A percentile compares a stretch with the other conserved stretches of the same genome.
Conservation (phyloP, 2,329 filamentous ascomycete genomes). For the Aschersonia sp. region DNA sequence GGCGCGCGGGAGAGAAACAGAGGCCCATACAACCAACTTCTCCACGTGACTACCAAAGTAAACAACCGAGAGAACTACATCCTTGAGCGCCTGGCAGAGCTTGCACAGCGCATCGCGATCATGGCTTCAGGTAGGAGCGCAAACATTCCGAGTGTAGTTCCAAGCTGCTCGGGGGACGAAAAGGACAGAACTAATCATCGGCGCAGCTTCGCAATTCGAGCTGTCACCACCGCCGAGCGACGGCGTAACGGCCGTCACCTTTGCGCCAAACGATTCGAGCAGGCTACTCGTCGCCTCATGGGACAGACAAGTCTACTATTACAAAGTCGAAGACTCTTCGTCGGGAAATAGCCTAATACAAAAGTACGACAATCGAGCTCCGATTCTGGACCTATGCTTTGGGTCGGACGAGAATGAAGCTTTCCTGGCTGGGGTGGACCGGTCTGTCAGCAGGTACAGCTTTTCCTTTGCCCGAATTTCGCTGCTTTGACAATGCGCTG, state of each 20-base stretch:
- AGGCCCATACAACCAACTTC: constrained; percentile 6
- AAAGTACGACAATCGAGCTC: constrained; percentile 68
- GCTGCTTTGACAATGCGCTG: not conserved
- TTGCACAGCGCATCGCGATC: not conserved
- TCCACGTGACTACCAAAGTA: constrained; percentile 23
- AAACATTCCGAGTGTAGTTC: no score
- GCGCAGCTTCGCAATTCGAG: constrained; percentile 59
- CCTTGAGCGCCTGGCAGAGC: not conserved
- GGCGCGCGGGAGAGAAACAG: not conserved
- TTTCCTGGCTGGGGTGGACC: constrained; percentile 77
- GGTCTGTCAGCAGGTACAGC: constrained; percentile 59
- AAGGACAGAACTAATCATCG: no score
- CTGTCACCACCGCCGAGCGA: constrained; percentile 71
- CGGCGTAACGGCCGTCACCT: constrained; percentile 73
- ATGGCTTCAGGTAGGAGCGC: not conserved
- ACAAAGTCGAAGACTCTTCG: constrained; percentile 51
- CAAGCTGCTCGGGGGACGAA: no score
- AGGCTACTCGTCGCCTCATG: constrained; percentile 85
- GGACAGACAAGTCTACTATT: constrained; percentile 85
- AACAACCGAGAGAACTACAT: constrained; percentile 13
- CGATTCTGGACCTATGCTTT: constrained; percentile 85
- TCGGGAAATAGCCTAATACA: constrained; percentile 45
- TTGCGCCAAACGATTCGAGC: constrained; percentile 61
- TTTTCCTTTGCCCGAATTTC: not conserved
- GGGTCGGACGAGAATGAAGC: constrained; percentile 70